A percentile compares a stretch with the other conserved stretches of the same genome.
Conservation (phyloP, 2,329 filamentous ascomycete species). For the Paecilomyces niveus region DNA sequence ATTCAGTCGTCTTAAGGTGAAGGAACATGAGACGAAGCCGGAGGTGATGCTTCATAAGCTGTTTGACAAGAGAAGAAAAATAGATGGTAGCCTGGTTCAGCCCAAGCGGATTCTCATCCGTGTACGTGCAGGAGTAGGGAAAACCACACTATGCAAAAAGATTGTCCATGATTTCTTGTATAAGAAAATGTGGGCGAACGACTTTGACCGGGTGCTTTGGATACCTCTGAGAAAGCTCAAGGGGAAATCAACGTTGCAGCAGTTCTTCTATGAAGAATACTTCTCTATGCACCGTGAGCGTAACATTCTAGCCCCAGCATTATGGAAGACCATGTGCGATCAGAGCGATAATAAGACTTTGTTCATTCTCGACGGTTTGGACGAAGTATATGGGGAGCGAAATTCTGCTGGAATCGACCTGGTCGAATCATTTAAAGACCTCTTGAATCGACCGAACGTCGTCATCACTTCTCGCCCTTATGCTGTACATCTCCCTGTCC, state of each 20-base stretch:
- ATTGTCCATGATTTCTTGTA: constrained; percentile 27
- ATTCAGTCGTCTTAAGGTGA: constrained; percentile 18
- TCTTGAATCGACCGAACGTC: constrained; percentile 28
- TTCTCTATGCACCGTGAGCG: background rate
- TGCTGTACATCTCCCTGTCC: constrained; percentile 5
- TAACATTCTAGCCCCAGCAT: background rate
- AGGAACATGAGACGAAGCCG: constrained; percentile 11
- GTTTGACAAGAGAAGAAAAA: constrained; percentile 18
- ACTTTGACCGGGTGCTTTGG: background rate
- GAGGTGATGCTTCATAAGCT: constrained; percentile 15
- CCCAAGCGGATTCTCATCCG: constrained; percentile 30
- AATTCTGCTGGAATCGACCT: constrained; percentile 5
- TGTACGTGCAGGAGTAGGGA: constrained; percentile 32
- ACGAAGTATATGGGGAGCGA: constrained; percentile 30
- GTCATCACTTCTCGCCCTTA: constrained; percentile 38
- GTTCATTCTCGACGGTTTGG: constrained; percentile 31
- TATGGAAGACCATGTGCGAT: background rate
- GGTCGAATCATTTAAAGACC: constrained; percentile 16
- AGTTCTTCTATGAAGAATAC: background rate
- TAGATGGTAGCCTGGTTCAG: constrained; percentile 5
- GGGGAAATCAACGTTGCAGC: background rate
- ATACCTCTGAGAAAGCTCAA: background rate
- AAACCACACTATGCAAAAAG: constrained; percentile 37
- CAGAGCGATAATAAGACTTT: background rate
- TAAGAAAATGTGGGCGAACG: background rate